Evolutionary conservation across 2,329 filamentous ascomycete genomes (phyloP).

Genomic region (Ophiocordyceps camponoti-floridani): DNA sequence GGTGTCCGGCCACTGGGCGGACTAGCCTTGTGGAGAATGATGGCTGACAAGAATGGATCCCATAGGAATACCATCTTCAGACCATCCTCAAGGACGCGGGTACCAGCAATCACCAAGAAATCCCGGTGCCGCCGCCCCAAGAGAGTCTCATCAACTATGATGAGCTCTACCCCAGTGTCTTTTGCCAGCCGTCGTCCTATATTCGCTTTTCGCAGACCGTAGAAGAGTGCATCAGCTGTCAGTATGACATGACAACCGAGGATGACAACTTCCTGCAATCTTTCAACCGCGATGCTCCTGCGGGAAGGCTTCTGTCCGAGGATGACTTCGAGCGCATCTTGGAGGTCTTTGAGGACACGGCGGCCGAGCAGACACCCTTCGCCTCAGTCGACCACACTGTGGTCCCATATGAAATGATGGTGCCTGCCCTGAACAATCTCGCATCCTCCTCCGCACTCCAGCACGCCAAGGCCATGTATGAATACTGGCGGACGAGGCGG

Average conservation of each 20-base stretch:
- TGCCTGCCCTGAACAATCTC: constrained; percentile 42
- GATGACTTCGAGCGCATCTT: constrained; percentile 89
- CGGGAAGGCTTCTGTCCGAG: constrained; percentile 54
- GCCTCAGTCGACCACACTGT: constrained; percentile 80
- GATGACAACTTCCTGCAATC: constrained; percentile 72
- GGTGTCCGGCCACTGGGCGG: too few species aligned
- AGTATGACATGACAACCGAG: constrained; percentile 88
- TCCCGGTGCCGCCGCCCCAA: constrained; percentile 46
- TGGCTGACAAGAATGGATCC: neutral
- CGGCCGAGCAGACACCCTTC: constrained; percentile 68
- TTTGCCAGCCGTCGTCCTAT: constrained; percentile 76
- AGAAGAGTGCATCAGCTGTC: constrained; percentile 78
- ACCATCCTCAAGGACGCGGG: constrained; percentile 47
- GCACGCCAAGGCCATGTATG: constrained; percentile 64
- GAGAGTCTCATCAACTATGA: constrained; percentile 66
- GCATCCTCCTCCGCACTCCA: constrained; percentile 28
- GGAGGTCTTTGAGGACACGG: constrained; percentile 84
- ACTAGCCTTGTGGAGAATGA: neutral
- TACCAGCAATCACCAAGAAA: constrained; percentile 39
- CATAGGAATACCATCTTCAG: constrained; percentile 87
- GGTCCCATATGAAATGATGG: constrained; percentile 59
- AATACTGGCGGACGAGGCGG: constrained; percentile 69
- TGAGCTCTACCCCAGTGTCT: constrained; percentile 62
- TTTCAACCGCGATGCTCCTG: constrained; percentile 61
- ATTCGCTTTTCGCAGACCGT: constrained; percentile 97